phyloP scores from a whole-genome alignment of 305 asterid genomes.

The Plantago coronopus region DNA sequence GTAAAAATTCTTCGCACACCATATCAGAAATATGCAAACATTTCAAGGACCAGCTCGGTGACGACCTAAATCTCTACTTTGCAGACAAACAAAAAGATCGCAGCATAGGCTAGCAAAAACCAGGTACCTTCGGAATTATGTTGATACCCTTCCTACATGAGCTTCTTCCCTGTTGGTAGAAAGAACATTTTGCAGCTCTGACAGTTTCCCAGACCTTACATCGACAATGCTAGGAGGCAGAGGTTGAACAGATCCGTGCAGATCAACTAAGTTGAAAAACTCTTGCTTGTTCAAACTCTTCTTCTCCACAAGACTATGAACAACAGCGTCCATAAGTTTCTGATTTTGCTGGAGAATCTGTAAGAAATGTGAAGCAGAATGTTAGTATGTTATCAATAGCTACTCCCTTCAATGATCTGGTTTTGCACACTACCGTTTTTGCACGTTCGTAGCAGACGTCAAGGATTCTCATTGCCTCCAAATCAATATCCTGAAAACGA shows the following conservation, averaged over 20 bases:
- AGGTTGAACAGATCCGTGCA: conserved; percentile 64
- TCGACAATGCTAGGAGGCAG: conserved; percentile 70
- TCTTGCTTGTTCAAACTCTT: conserved; percentile 78
- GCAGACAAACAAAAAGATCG: background rate
- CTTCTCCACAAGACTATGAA: conserved; percentile 56
- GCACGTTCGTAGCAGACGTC: conserved; percentile 70
- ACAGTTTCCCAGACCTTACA: conserved; percentile 50
- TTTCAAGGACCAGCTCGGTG: background rate
- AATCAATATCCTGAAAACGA: conserved; percentile 65
- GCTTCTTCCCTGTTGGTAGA: conserved; percentile 36
- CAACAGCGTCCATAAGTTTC: conserved; percentile 71
- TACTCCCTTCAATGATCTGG: background rate
- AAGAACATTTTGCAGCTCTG: conserved; percentile 39
- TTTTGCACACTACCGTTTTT: conserved; percentile 50
- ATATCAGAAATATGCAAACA: background rate
- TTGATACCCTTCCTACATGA: conserved; percentile 28
- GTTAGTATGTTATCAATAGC: conserved; percentile 9
- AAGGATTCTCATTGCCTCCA: conserved; percentile 65
- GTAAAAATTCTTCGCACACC: background rate
- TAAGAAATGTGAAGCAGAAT: conserved; percentile 6
- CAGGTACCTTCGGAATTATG: conserved; percentile 19
- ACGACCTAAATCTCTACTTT: background rate
- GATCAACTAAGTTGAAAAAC: conserved; percentile 60
- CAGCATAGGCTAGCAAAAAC: background rate
- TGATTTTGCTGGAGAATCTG: conserved; percentile 75